Percentiles rank a stretch among this genome's conserved stretches.
Evolutionary conservation across 495 filamentous ascomycete species (phyloP).

Genomic region (Neurospora terricola): DNA sequence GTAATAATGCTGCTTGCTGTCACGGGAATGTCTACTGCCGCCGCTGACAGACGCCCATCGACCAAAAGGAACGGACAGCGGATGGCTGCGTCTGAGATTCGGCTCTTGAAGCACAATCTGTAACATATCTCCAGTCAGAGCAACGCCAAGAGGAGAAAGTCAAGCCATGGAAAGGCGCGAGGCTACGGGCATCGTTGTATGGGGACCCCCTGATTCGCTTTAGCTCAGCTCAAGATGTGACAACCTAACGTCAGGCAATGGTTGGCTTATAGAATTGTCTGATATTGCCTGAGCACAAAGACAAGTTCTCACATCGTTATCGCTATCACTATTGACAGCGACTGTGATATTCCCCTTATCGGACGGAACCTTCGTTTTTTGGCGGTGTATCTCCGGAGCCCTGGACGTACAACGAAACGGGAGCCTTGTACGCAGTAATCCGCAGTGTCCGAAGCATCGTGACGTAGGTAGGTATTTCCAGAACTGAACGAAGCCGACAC

Average conservation of each 20-base stretch:
- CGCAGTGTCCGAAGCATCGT: neutral
- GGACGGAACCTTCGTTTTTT: neutral
- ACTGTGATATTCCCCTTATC: neutral
- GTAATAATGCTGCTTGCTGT: neutral
- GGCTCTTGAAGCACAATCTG: neutral
- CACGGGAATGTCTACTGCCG: neutral
- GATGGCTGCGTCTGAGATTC: neutral
- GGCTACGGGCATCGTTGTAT: neutral
- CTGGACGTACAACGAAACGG: neutral
- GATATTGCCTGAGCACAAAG: neutral
- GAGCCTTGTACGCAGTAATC: neutral
- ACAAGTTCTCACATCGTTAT: neutral
- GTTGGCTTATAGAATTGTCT: neutral
- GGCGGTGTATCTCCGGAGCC: neutral
- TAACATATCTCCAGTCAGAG: neutral
- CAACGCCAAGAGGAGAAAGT: neutral
- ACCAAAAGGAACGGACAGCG: neutral
- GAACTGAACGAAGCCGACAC: neutral
- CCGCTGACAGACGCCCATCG: neutral
- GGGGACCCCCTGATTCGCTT: neutral
- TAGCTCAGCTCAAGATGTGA: neutral
- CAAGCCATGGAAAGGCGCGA: neutral
- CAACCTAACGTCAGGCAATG: neutral
- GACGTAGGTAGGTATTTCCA: neutral
- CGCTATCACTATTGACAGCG: neutral